These are phyloP conservation scores for Acanthochlamys bracteata DNA, from an alignment of 106 monocot species.

Conservation along the genomic window DNA sequence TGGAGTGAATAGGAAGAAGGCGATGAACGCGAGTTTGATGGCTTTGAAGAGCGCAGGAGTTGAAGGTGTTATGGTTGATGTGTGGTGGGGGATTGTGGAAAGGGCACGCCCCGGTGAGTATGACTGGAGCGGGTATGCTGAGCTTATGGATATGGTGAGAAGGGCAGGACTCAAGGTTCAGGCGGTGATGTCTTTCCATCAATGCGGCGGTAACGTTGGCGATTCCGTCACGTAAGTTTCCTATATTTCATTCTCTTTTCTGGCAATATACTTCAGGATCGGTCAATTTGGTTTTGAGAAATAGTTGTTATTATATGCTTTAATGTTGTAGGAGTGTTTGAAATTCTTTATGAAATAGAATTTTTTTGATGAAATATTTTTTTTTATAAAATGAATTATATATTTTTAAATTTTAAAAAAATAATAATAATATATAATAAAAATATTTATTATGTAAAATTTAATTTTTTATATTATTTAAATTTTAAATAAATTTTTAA, in stretches of 20 bases:
- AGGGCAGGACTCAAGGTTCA: slow-evolving; percentile 73
- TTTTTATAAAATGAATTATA: too few relatives aligned
- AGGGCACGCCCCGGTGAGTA: slow-evolving; percentile 54
- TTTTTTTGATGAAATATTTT: too few relatives aligned
- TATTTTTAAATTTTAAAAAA: too few relatives aligned
- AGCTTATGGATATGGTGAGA: slow-evolving; percentile 58
- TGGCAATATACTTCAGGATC: too few relatives aligned
- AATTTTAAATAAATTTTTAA: too few relatives aligned
- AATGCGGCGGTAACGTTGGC: slow-evolving; percentile 94
- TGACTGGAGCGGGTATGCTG: slow-evolving; percentile 62
- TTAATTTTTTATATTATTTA: too few relatives aligned
- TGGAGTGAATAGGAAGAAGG: slow-evolving; percentile 53
- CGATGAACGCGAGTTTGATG: slow-evolving; percentile 62
- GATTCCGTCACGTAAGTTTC: slow-evolving; percentile 26
- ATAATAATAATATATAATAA: too few relatives aligned
- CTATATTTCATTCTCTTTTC: background rate
- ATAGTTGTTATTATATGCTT: too few relatives aligned
- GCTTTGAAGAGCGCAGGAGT: slow-evolving; percentile 81
- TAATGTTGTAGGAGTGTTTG: too few relatives aligned
- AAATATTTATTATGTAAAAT: too few relatives aligned
- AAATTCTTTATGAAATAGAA: too few relatives aligned
- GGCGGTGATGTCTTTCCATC: slow-evolving; percentile 97
- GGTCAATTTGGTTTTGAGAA: too few relatives aligned
- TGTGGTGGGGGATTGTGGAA: slow-evolving; percentile 98
- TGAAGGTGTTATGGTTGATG: slow-evolving; percentile 91